phyloP scores from a whole-genome alignment of 306 rosid genomes.

The Herpetospermum pedunculosum region DNA sequence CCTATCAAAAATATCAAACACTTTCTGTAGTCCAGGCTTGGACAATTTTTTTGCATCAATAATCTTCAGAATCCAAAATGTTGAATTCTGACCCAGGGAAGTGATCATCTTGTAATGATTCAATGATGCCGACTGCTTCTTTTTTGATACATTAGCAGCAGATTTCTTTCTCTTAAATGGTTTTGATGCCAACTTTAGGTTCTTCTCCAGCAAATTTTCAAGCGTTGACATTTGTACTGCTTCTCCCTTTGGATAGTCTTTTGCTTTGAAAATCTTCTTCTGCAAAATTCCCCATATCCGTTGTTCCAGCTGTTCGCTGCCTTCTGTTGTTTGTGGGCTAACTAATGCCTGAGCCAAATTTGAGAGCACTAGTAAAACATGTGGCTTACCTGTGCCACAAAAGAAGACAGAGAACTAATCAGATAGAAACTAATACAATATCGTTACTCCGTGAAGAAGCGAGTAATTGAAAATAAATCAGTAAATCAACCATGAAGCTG shows the following conservation, averaged over 20 bases:
- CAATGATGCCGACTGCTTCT: constrained; percentile 48
- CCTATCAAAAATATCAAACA: constrained; percentile 41
- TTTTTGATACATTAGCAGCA: constrained; percentile 35
- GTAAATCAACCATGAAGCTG: neutral
- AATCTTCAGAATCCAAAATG: constrained; percentile 79
- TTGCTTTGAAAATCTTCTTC: constrained; percentile 65
- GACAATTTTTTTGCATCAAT: constrained; percentile 53
- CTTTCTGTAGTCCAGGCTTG: constrained; percentile 35
- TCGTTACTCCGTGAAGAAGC: neutral
- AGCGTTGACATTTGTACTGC: constrained; percentile 51
- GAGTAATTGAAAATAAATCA: neutral
- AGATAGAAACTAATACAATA: neutral
- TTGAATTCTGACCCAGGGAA: constrained; percentile 64
- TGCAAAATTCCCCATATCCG: constrained; percentile 90
- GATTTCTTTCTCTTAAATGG: constrained; percentile 61
- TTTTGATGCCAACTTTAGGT: constrained; percentile 71
- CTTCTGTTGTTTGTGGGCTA: constrained; percentile 70
- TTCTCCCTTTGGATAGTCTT: constrained; percentile 73
- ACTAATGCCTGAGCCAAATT: constrained; percentile 60
- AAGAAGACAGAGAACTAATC: neutral
- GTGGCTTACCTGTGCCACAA: constrained; percentile 60
- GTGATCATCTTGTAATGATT: constrained; percentile 59
- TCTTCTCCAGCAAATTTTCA: constrained; percentile 65
- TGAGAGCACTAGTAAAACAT: constrained; percentile 61
- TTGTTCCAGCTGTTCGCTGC: constrained; percentile 82